These are phyloP conservation scores for Coleophoma eucalyptorum DNA, from an alignment of 2,329 filamentous ascomycete species.

Conservation along the genomic window DNA sequence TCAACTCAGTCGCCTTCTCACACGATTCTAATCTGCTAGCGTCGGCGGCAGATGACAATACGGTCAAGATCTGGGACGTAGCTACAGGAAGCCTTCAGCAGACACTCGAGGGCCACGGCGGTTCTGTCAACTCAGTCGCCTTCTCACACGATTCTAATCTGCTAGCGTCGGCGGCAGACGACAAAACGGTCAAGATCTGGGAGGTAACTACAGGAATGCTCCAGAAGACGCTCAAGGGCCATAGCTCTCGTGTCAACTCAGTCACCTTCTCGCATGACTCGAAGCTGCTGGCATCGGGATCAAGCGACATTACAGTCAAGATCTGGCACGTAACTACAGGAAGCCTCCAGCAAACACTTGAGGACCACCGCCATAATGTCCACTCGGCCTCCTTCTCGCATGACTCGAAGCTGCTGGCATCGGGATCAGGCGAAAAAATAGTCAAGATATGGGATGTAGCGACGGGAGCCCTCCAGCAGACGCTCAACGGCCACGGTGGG, in stretches of 20 bases:
- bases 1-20: no score
- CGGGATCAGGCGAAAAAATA: constrained; percentile 6
- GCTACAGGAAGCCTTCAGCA: no score
- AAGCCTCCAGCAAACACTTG: background rate
- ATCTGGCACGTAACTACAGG: constrained; percentile 7
- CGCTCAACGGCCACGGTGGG: constrained; percentile 2
- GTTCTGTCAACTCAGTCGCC: background rate
- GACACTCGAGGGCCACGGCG: no score
- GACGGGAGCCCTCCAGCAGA: background rate
- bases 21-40: no score
- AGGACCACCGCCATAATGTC: background rate
- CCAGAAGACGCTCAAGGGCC: constrained; percentile 9
- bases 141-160: constrained; percentile 8
- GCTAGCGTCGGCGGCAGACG: constrained; percentile 5
- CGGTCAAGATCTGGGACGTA: no score
- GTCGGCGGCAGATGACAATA: no score
- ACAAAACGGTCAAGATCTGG: constrained; percentile 7
- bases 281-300: constrained; percentile 1
- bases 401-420: background rate
- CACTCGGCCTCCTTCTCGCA: constrained; percentile 8
- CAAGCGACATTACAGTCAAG: constrained; percentile 7
- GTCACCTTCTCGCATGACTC: constrained; percentile 14
- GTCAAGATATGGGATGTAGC: constrained; percentile 7
- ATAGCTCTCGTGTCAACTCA: constrained; percentile 5
- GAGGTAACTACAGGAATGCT: constrained; percentile 8